These are phyloP conservation scores for Shiraia sp. DNA, from an alignment of 2,329 filamentous ascomycete species.

Conservation along the genomic window DNA sequence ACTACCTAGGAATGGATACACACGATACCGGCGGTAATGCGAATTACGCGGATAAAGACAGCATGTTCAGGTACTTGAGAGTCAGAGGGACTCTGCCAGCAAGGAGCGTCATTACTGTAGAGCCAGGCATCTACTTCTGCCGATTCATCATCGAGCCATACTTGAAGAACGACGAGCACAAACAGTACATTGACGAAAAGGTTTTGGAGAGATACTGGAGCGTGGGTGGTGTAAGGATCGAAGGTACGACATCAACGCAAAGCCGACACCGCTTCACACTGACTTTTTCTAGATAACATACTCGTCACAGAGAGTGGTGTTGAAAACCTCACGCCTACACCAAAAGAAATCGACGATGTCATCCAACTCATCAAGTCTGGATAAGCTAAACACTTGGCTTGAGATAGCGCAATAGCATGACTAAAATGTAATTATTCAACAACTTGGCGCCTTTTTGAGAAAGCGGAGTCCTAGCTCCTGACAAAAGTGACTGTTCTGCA, in stretches of 20 bases:
- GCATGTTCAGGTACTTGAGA: slow-evolving; percentile 84
- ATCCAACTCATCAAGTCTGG: slow-evolving; percentile 59
- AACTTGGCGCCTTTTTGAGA: no score
- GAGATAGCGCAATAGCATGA: no score
- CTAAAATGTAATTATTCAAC: no score
- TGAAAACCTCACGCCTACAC: slow-evolving; percentile 81
- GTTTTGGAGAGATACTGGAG: slow-evolving; percentile 71
- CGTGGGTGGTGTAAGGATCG: slow-evolving; percentile 89
- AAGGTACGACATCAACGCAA: slow-evolving; percentile 50
- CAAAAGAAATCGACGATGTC: slow-evolving; percentile 72
- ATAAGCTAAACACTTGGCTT: no score
- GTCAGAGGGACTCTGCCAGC: slow-evolving; percentile 75
- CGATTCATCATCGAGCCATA: slow-evolving; percentile 72
- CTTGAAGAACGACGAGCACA: slow-evolving; percentile 64
- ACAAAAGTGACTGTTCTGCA: no score
- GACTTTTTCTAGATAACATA: slow-evolving; percentile 66
- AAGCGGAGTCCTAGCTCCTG: no score
- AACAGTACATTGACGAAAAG: slow-evolving; percentile 66
- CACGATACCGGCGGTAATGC: slow-evolving; percentile 55
- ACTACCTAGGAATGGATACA: slow-evolving; percentile 58
- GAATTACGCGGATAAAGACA: slow-evolving; percentile 69
- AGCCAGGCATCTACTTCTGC: slow-evolving; percentile 86
- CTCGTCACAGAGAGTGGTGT: slow-evolving; percentile 76
- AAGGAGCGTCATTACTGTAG: slow-evolving; percentile 87
- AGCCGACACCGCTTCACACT: slow-evolving; percentile 1